Evolutionary conservation across 2,329 filamentous ascomycete genomes (phyloP).

Genomic region (Diaporthe vexans): DNA sequence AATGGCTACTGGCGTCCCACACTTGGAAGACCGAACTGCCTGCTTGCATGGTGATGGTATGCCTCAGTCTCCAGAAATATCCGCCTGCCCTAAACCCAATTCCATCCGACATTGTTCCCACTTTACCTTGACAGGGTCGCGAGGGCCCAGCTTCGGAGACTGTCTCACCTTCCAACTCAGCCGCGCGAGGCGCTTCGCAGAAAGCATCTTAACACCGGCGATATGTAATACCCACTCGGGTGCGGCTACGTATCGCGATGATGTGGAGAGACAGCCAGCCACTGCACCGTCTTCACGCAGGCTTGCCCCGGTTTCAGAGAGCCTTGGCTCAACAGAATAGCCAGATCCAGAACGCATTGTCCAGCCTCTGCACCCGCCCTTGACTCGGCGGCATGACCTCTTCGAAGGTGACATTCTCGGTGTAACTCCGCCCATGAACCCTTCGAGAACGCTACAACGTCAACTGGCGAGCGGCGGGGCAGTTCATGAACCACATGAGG

Average conservation of each 20-base stretch:
- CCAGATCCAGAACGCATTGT: conserved; percentile 28
- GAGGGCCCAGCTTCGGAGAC: conserved; percentile 8
- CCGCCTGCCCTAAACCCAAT: conserved; percentile 11
- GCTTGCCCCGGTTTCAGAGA: conserved; percentile 1
- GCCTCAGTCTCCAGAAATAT: not conserved
- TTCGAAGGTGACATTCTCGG: conserved; percentile 17
- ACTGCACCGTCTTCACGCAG: conserved; percentile 17
- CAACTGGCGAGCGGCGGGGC: conserved; percentile 6
- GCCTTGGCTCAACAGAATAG: conserved; percentile 13
- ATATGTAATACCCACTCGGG: conserved; percentile 21
- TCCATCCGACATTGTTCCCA: not conserved
- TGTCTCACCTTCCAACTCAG: conserved; percentile 14
- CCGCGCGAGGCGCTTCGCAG: conserved; percentile 22
- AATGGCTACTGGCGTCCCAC: not conserved
- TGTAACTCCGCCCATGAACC: conserved; percentile 17
- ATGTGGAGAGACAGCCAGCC: conserved; percentile 23
- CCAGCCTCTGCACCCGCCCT: conserved; percentile 33
- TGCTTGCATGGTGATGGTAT: not conserved
- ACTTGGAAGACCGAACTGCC: too few species aligned
- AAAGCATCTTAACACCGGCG: conserved; percentile 9
- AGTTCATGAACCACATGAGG: conserved; percentile 12
- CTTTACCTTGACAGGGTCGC: conserved; percentile 5
- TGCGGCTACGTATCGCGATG: conserved; percentile 23
- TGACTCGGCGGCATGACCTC: conserved; percentile 22
- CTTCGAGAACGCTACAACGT: conserved; percentile 20